Conservation (phyloP, 768 basidiomycete genomes). For the Sporobolomyces roseus region DNA sequence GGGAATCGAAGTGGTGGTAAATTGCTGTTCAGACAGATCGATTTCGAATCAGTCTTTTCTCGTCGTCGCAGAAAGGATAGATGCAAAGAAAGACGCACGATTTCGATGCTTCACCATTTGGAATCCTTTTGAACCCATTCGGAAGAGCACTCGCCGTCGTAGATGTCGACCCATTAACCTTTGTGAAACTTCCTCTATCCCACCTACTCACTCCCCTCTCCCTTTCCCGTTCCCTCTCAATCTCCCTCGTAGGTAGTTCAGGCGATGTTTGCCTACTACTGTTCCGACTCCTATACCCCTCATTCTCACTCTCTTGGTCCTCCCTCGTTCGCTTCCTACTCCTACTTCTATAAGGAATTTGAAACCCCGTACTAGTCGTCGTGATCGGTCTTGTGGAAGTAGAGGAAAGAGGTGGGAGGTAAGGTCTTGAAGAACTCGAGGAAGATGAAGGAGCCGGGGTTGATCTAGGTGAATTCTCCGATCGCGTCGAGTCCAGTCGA, state of each 20-base stretch:
- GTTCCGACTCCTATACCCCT: background rate
- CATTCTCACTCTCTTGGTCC: background rate
- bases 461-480: background rate
- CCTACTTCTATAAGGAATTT: conserved; percentile 5
- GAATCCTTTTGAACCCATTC: background rate
- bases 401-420: background rate
- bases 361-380: conserved; percentile 3
- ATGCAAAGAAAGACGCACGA: background rate
- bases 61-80: too few relatives aligned
- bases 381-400: background rate
- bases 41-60: background rate
- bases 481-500: conserved; percentile 6
- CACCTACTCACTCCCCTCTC: conserved; percentile 2
- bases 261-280: background rate
- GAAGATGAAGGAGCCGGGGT: background rate
- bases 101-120: background rate
- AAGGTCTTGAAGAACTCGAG: too few relatives aligned
- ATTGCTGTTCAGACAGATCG: background rate
- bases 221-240: background rate
- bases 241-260: background rate
- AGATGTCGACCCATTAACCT: too few relatives aligned
- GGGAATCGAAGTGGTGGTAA: background rate
- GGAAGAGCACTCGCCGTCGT: background rate
- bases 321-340: conserved; percentile 1
- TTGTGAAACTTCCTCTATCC: background rate